These are phyloP conservation scores for Cryptococcus wingfieldii DNA, from an alignment of 1,284 basidiomycete genomes.

Conservation along the genomic window DNA sequence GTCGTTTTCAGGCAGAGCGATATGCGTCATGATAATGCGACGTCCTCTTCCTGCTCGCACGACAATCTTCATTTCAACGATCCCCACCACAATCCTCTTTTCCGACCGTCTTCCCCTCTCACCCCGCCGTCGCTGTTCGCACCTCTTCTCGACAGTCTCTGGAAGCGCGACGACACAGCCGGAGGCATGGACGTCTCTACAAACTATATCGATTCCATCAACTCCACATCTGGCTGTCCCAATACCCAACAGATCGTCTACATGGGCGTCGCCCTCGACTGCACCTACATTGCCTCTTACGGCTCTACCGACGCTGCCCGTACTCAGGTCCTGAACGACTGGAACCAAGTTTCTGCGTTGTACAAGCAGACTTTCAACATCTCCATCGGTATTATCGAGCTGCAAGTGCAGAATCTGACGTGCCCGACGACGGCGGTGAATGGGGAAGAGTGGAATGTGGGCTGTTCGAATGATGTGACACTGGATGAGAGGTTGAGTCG, in stretches of 20 bases:
- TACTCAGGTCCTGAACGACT: constrained; percentile 68
- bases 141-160: neutral
- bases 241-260: constrained; percentile 67
- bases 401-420: constrained; percentile 37
- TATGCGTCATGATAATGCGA: constrained; percentile 21
- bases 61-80: constrained; percentile 66
- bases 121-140: neutral
- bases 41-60: constrained; percentile 57
- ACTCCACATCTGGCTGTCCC: constrained; percentile 67
- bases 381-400: constrained; percentile 74
- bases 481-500: constrained; percentile 69
- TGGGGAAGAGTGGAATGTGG: constrained; percentile 51
- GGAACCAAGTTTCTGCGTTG: constrained; percentile 62
- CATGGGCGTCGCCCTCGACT: constrained; percentile 80
- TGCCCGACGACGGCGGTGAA: constrained; percentile 53
- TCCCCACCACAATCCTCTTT: constrained; percentile 50
- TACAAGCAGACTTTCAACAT: constrained; percentile 82
- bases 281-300: constrained; percentile 66
- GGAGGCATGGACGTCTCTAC: constrained; percentile 25
- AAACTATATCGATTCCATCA: constrained; percentile 67
- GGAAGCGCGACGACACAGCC: constrained; percentile 28
- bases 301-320: constrained; percentile 63
- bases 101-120: constrained; percentile 2
- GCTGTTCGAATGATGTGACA: constrained; percentile 51
- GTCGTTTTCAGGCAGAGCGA: constrained; percentile 62